Base-by-base conservation (phyloP, 352 stramenopile species). In the Phytophthora niederhauseri region DNA sequence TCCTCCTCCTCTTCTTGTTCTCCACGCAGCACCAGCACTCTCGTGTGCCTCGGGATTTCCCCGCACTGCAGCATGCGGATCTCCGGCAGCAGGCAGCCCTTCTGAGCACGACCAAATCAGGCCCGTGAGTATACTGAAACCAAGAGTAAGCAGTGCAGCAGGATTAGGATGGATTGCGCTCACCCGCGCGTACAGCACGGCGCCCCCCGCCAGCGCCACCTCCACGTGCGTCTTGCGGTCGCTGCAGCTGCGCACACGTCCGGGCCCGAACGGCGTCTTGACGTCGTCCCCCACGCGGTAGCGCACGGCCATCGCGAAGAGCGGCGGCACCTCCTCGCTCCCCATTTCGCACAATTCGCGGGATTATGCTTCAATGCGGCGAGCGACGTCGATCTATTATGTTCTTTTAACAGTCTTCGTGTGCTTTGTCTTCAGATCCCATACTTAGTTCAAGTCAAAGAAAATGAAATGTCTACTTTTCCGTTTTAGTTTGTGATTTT, bases 291-390 rank as follows among this genome's bases (percentile, higher is more conserved):
- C 87, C 9, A 58, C 64, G 26, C 72, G 64, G 60, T 91, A 95
- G 57, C 87, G 87, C 56, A 95, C 64, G 54, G 78, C 75, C 63
- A 88, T 78, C 52, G 87, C 82, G 57, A 95, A 87, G 52, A 95
- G 78, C 77, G 78, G 80, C 73, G 85, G 85, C 64, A 88, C 75
- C 54, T 88, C 72, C 57, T 72, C 63, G 43, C 46, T 51, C 17
- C 61, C 62, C 62, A 75, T 78, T 51, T 41, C 11, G 34, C 31
- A 15, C 34, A 15, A 41, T 41, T 11, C n/a, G n/a, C n/a, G n/a
- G 34, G 14, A 41, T 14, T 17, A 15, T 41, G 34, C 53, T 73
- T 68, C 31, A 65, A 68, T 63, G 22, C 52, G 14, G 12, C 31
- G 6, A 24, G 14, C 17, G 7, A 22, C n/a, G 46, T 53, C 8